phyloP scores from a whole-genome alignment of 495 filamentous ascomycete species.

The Aspergillus ellipticus region DNA sequence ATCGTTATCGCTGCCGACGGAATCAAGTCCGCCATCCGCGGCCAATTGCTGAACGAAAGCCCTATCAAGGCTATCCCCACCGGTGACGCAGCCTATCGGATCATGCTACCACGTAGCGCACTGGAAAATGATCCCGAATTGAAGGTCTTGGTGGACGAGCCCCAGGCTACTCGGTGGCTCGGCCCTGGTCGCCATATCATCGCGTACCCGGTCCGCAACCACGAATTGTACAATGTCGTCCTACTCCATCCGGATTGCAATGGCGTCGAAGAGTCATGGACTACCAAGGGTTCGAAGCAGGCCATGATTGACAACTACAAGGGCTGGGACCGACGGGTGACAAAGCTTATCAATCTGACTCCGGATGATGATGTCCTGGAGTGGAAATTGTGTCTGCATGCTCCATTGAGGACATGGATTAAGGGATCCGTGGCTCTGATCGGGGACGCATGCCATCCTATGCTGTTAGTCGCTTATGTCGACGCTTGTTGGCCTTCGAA shows the following conservation, averaged over 20 bases:
- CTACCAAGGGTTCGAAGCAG: constrained; percentile 40
- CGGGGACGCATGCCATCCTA: constrained; percentile 68
- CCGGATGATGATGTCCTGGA: constrained; percentile 55
- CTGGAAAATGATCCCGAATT: constrained; percentile 37
- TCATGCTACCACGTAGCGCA: constrained; percentile 33
- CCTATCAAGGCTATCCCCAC: constrained; percentile 31
- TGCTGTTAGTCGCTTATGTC: constrained; percentile 37
- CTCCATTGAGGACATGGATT: constrained; percentile 54
- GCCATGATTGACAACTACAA: constrained; percentile 38
- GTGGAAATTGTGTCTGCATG: constrained; percentile 61
- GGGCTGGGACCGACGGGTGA: constrained; percentile 35
- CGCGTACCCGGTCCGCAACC: constrained; percentile 40
- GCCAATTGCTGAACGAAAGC: constrained; percentile 25
- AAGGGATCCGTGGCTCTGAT: constrained; percentile 57
- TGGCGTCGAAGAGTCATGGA: constrained; percentile 41
- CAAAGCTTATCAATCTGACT: constrained; percentile 35
- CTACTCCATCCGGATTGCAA: constrained; percentile 38
- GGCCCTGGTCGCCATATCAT: constrained; percentile 44
- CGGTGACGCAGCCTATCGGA: constrained; percentile 45
- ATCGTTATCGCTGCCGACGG: constrained; percentile 47
- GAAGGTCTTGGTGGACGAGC: constrained; percentile 33
- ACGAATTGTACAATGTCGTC: constrained; percentile 43
- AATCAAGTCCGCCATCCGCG: constrained; percentile 40
- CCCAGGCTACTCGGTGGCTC: constrained; percentile 40
- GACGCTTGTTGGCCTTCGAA: not conserved